These are phyloP conservation scores for Pulveroboletus sp. DNA, from an alignment of 768 basidiomycete genomes.

Conservation along the genomic window DNA sequence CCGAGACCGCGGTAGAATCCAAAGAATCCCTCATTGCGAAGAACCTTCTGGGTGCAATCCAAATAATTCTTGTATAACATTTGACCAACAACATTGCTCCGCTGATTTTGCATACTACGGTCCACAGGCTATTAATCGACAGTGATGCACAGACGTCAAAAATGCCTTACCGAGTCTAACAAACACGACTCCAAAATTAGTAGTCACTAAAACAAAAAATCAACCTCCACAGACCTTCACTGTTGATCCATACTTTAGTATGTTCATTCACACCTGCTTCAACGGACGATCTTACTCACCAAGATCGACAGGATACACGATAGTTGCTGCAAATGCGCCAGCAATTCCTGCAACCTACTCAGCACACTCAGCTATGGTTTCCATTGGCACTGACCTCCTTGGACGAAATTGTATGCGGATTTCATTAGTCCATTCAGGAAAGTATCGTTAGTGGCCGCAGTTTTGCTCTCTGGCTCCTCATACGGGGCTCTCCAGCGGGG, in stretches of 20 bases:
- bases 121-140: slow-evolving; percentile 3
- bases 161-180: slow-evolving; percentile 53
- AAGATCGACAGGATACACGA: slow-evolving; percentile 95
- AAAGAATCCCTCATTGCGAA: slow-evolving; percentile 86
- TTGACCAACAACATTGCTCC: slow-evolving; percentile 94
- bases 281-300: slow-evolving; percentile 44
- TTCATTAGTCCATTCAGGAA: slow-evolving; percentile 54
- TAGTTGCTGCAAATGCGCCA: slow-evolving; percentile 93
- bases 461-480: slow-evolving; percentile 40
- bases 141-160: background rate
- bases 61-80: slow-evolving; percentile 93
- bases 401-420: slow-evolving; percentile 81
- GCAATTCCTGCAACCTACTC: slow-evolving; percentile 61
- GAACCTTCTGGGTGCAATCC: slow-evolving; percentile 91
- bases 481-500: slow-evolving; percentile 80
- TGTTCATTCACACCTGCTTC: background rate
- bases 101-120: slow-evolving; percentile 91
- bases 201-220: background rate
- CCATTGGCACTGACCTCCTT: slow-evolving; percentile 56
- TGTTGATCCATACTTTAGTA: slow-evolving; percentile 26
- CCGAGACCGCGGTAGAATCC: slow-evolving; percentile 98
- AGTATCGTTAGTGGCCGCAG: slow-evolving; percentile 32
- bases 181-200: slow-evolving; percentile 6
- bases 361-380: background rate
- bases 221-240: slow-evolving; percentile 58